phyloP scores from a whole-genome alignment of 2,329 filamentous ascomycete species.

The Pestalotiopsis fici region DNA sequence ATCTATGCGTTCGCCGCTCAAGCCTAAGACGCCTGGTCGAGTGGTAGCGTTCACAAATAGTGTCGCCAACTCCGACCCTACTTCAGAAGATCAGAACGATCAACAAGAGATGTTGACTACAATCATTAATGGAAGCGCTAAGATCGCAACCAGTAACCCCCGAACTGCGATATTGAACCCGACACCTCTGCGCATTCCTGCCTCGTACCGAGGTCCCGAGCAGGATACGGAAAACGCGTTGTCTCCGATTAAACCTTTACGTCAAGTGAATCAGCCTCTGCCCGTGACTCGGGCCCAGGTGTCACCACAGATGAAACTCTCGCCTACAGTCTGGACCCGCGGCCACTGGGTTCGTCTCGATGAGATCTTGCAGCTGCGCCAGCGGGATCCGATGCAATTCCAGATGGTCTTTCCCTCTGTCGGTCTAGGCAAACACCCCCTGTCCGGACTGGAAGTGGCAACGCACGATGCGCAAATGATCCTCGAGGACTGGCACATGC shows the following conservation, averaged over 20 bases:
- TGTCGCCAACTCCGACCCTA: conserved; percentile 46
- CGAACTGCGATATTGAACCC: not conserved
- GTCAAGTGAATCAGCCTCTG: not conserved
- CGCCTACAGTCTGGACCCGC: conserved; percentile 47
- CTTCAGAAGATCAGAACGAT: conserved; percentile 32
- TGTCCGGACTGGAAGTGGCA: conserved; percentile 50
- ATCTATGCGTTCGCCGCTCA: conserved; percentile 56
- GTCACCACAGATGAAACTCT: conserved; percentile 27
- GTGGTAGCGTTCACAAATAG: conserved; percentile 60
- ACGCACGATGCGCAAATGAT: conserved; percentile 47
- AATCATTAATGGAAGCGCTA: not conserved
- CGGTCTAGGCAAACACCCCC: conserved; percentile 18
- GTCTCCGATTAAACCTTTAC: conserved; percentile 17
- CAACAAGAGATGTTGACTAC: conserved; percentile 13
- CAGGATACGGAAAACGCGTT: conserved; percentile 17
- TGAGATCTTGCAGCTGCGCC: conserved; percentile 50
- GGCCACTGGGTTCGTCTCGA: conserved; percentile 57
- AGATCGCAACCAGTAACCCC: not conserved
- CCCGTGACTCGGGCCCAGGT: not conserved
- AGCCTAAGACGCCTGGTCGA: conserved; percentile 57
- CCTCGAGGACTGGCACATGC: conserved; percentile 58
- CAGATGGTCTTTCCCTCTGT: conserved; percentile 22
- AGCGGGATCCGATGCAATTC: conserved; percentile 40
- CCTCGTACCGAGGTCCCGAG: not conserved
- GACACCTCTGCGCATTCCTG: not conserved